Evolutionary conservation across 1,284 basidiomycete genomes (phyloP).

Genomic region (Ustilago sp.): DNA sequence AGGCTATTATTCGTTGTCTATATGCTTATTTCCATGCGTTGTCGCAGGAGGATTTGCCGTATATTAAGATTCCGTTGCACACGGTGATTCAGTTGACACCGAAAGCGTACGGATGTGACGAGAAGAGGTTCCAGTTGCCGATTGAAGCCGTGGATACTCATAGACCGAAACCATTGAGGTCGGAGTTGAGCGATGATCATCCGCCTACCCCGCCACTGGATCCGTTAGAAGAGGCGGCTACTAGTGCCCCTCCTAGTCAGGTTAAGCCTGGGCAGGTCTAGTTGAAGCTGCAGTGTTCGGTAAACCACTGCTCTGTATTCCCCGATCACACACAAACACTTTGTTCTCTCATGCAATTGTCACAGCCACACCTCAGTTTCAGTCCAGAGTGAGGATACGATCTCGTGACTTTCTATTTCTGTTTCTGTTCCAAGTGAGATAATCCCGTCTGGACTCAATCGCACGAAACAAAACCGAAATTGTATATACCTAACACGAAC

Average conservation of each 20-base stretch:
- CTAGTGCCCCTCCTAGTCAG: conserved; percentile 43
- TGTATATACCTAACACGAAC: too few species aligned
- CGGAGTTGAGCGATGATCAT: conserved; percentile 31
- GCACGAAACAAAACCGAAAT: too few species aligned
- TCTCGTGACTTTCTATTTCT: conserved; percentile 4
- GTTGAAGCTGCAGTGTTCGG: neutral
- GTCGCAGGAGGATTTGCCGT: conserved; percentile 92
- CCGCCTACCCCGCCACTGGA: conserved; percentile 50
- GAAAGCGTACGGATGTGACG: conserved; percentile 97
- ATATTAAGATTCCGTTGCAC: conserved; percentile 88
- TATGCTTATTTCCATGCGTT: conserved; percentile 96
- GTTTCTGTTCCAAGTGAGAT: neutral
- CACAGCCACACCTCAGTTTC: conserved; percentile 9
- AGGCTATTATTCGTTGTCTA: conserved; percentile 73
- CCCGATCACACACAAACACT: neutral
- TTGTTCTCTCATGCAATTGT: conserved; percentile 7
- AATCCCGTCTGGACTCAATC: too few species aligned
- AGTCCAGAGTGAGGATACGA: neutral
- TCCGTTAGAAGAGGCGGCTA: conserved; percentile 46
- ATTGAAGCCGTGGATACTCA: conserved; percentile 69
- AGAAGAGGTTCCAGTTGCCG: conserved; percentile 79
- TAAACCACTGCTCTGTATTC: neutral
- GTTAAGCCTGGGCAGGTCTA: conserved; percentile 17
- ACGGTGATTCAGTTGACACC: conserved; percentile 98
- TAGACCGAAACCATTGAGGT: conserved; percentile 55